phyloP scores from a whole-genome alignment of 2,329 filamentous ascomycete species.

The Cadophora sp. region DNA sequence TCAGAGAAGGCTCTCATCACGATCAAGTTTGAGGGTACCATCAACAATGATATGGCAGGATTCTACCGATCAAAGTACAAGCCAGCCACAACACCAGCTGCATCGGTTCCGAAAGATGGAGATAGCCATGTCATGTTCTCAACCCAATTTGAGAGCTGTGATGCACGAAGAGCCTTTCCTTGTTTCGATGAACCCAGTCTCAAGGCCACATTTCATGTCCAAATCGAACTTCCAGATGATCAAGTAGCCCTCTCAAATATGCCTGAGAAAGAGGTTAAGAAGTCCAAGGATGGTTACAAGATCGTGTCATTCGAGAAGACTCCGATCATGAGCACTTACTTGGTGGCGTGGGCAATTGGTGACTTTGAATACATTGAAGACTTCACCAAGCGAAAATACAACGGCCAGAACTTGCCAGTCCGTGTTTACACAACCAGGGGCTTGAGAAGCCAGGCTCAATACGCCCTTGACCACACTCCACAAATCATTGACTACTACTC shows the following conservation, averaged over 20 bases:
- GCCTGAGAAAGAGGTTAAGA: constrained; percentile 77
- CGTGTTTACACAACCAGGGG: constrained; percentile 95
- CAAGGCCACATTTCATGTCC: constrained; percentile 94
- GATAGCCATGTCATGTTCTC: constrained; percentile 80
- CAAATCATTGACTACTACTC: constrained; percentile 97
- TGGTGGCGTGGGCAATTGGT: constrained; percentile 92
- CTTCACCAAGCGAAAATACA: constrained; percentile 87
- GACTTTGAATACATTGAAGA: constrained; percentile 98
- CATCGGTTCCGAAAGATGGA: constrained; percentile 78
- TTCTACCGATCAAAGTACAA: constrained; percentile 97
- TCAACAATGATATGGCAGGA: constrained; percentile 91
- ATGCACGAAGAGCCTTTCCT: constrained; percentile 92
- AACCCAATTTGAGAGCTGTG: constrained; percentile 97
- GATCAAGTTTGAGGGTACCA: constrained; percentile 78
- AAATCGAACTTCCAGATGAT: constrained; percentile 88
- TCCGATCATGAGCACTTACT: constrained; percentile 90
- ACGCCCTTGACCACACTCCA: constrained; percentile 88
- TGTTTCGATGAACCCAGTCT: constrained; percentile 98
- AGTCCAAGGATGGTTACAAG: constrained; percentile 69
- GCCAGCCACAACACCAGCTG: constrained; percentile 72
- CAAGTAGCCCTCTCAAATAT: constrained; percentile 94
- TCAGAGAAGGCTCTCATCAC: constrained; percentile 70
- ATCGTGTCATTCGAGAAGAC: constrained; percentile 81
- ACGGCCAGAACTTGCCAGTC: constrained; percentile 89
- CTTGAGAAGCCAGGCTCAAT: constrained; percentile 90